Base-by-base conservation (phyloP, 495 filamentous ascomycete genomes). In the Xylaria scruposa region DNA sequence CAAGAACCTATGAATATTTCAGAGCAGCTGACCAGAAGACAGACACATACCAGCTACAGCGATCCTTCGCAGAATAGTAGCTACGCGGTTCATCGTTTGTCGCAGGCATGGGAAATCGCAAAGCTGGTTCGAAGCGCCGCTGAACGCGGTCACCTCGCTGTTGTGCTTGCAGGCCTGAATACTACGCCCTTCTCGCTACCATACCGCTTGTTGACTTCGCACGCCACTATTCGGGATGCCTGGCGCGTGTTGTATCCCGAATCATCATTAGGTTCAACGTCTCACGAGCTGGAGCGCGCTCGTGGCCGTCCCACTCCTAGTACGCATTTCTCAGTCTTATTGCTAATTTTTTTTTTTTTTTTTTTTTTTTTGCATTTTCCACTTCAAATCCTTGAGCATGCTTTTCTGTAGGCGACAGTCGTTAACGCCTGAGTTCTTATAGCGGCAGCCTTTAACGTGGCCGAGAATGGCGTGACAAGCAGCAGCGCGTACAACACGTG, bases 31-130 rank as follows among this genome's bases (percentile, higher is more conserved):
- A 78, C 51, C 3, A n/a, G 31, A 53, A 29, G 49, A 1, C 76
- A 91, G 83, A 87, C 97, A 5, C 96, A 98, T 78, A 92, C 96
- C 12, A 94, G 94, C 3, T 98, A 99, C 78, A 92, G 85, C 54
- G 89, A 93, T 77, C 90, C 83, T 47, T 63, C 70, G 17, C 66
- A 88, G 26, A 80, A 94, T 71, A 94, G 97, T 77, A 94, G 92
- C 31, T 98, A 98, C 78, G 77, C 94, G 29, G 94, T 92, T 79
- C 97, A 98, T 75, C 92, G 94, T 31, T 93, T 91, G 5, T 93
- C 96, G 0, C 96, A 99, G 80, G 92, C 96, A n/a, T 99, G 96
- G 96, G 93, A 98, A 81, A 94, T 98, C 60, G 87, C 94, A 42
- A 97, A 97, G 81, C 83, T 98, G 9, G 91, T 97, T 81, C 91